A percentile compares a stretch with the other conserved stretches of the same genome.
These are phyloP conservation scores for Spinellus fusiger DNA, from an alignment of 192 early-diverging fungal genomes.

Conservation along the genomic window DNA sequence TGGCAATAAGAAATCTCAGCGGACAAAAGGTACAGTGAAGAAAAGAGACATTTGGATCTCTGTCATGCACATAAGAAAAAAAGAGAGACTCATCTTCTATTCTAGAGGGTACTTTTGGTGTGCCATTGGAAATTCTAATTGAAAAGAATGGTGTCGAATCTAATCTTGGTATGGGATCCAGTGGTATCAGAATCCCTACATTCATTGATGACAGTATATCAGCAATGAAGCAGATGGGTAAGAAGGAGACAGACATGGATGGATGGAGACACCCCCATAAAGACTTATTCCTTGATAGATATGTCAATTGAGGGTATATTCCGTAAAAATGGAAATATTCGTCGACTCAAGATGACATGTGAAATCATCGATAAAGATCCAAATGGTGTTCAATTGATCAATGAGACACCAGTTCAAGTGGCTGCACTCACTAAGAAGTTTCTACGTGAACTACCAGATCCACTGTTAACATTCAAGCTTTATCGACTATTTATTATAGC, in stretches of 20 bases:
- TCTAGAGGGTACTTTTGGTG: slow-evolving; percentile 84
- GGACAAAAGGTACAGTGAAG: slow-evolving; percentile 44
- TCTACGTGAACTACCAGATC: slow-evolving; percentile 94
- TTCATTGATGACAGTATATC: slow-evolving; percentile 81
- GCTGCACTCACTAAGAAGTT: slow-evolving; percentile 97
- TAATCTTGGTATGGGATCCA: slow-evolving; percentile 57
- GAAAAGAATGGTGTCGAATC: slow-evolving; percentile 83
- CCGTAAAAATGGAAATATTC: slow-evolving; percentile 97
- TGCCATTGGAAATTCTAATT: slow-evolving; percentile 77
- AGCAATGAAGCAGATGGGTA: slow-evolving; percentile 73
- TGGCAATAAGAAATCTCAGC: slow-evolving; percentile 32
- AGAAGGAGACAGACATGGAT: neutral
- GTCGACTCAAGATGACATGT: slow-evolving; percentile 80
- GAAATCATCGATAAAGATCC: slow-evolving; percentile 86
- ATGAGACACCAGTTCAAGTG: slow-evolving; percentile 82
- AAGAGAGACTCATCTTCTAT: neutral
- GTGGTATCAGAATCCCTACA: slow-evolving; percentile 70
- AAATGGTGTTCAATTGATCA: slow-evolving; percentile 60
- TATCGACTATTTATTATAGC: slow-evolving; percentile 81
- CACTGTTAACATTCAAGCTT: slow-evolving; percentile 86
- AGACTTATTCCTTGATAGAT: slow-evolving; percentile 44
- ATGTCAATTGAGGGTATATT: slow-evolving; percentile 95
- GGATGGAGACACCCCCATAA: too few species aligned
- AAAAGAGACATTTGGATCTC: neutral
- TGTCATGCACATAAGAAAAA: neutral